Conservation (phyloP, 148 eudicot species). For the Arctostaphylos glauca region DNA sequence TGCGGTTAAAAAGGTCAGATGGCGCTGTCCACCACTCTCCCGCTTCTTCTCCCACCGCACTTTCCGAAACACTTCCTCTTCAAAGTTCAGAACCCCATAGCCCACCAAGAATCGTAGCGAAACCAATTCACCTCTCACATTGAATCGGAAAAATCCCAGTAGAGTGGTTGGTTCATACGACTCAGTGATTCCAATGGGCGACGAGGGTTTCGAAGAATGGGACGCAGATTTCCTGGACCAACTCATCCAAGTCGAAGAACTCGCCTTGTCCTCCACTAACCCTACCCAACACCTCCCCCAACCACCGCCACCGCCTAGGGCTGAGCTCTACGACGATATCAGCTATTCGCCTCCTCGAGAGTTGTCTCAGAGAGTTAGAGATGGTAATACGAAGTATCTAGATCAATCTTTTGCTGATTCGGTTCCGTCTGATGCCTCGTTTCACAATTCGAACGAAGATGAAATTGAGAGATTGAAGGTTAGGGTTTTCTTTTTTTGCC, state of each 20-base stretch:
- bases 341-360: conserved; percentile 79
- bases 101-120: neutral
- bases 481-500: neutral
- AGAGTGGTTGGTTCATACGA: neutral
- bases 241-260: conserved; percentile 47
- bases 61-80: neutral
- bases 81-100: neutral
- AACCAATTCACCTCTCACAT: neutral
- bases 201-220: conserved; percentile 52
- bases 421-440: neutral
- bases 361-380: conserved; percentile 61
- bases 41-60: neutral
- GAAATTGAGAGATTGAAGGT: conserved; percentile 64
- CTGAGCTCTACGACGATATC: conserved; percentile 12
- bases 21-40: neutral
- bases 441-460: conserved; percentile 25
- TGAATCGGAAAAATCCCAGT: neutral
- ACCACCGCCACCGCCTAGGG: conserved; percentile 17
- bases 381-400: conserved; percentile 9
- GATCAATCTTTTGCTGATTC: conserved; percentile 6
- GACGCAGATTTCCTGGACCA: conserved; percentile 53
- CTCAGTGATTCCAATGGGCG: conserved; percentile 23
- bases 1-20: too few relatives aligned
- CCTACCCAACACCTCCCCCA: conserved; percentile 25
- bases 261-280: conserved; percentile 35